These are phyloP conservation scores for Trypanosoma grayi DNA, from an alignment of 208 protist genomes.

Conservation along the genomic window DNA sequence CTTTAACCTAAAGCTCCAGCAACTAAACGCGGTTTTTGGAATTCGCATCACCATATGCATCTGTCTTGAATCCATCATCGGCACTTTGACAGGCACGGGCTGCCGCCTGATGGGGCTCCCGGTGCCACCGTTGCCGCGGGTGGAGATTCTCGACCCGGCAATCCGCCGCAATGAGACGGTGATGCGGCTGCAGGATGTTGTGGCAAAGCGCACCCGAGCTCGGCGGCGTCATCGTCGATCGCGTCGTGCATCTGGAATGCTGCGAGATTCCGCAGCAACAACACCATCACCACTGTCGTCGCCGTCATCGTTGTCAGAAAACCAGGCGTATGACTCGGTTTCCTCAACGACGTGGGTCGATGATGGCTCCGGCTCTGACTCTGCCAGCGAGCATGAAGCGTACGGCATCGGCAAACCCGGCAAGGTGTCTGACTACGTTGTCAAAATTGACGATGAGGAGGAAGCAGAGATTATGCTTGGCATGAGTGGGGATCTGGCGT, in stretches of 20 bases:
- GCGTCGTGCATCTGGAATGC: background rate
- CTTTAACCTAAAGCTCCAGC: constrained; percentile 75
- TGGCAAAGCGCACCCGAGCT: constrained; percentile 36
- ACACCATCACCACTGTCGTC: no score
- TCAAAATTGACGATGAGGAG: constrained; percentile 88
- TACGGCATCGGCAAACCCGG: constrained; percentile 10
- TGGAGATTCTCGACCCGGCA: constrained; percentile 58
- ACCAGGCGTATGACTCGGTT: background rate
- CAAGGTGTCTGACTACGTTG: constrained; percentile 55
- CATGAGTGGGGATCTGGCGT: constrained; percentile 49
- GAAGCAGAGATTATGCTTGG: constrained; percentile 87
- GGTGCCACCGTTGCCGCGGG: constrained; percentile 48
- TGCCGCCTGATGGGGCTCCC: constrained; percentile 75
- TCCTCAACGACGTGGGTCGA: constrained; percentile 10
- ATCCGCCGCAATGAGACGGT: constrained; percentile 64
- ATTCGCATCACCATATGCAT: constrained; percentile 76
- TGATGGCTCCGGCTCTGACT: constrained; percentile 14
- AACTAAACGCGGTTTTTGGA: constrained; percentile 87
- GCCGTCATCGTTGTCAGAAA: background rate
- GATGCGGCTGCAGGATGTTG: constrained; percentile 56
- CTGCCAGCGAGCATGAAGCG: constrained; percentile 17
- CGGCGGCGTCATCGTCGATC: background rate
- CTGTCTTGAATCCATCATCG: constrained; percentile 67
- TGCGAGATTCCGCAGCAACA: constrained; percentile 1
- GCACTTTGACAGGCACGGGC: constrained; percentile 74